Conservation (phyloP, 345 rosid species). For the Eucalyptus regnans region DNA sequence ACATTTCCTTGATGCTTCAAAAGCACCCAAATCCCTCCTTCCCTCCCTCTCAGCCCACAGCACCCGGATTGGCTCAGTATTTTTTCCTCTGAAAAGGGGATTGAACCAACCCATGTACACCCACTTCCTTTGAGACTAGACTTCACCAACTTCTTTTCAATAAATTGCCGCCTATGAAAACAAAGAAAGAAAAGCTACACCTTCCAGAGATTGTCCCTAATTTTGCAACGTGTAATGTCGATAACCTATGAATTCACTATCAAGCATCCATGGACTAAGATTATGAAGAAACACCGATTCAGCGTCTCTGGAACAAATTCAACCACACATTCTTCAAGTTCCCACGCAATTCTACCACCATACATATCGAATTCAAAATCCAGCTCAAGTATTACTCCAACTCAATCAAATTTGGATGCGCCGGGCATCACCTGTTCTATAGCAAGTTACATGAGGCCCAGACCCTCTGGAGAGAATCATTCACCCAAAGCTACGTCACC, state of each 20-base stretch:
- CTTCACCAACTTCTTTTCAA: neutral
- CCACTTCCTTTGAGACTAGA: neutral
- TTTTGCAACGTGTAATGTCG: neutral
- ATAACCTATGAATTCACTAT: neutral
- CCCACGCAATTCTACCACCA: neutral
- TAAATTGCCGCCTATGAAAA: neutral
- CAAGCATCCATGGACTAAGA: neutral
- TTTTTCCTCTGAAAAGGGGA: neutral
- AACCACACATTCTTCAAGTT: neutral
- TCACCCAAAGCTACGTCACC: too few species aligned
- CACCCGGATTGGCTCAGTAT: neutral
- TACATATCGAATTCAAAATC: neutral
- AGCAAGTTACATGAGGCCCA: too few species aligned
- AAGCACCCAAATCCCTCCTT: neutral
- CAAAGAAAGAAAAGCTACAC: neutral
- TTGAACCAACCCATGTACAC: neutral
- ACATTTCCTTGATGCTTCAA: neutral
- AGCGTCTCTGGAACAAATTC: neutral
- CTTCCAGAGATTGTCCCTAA: neutral
- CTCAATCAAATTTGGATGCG: too few species aligned
- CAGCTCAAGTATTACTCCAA: too few species aligned
- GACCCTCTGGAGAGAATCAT: too few species aligned
- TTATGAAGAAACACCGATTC: neutral
- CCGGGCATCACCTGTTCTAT: rapidly evolving
- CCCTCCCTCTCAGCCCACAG: neutral